These are phyloP conservation scores for Sequoia sempervirens DNA, from an alignment of 75 land plant species.

Conservation along the genomic window DNA sequence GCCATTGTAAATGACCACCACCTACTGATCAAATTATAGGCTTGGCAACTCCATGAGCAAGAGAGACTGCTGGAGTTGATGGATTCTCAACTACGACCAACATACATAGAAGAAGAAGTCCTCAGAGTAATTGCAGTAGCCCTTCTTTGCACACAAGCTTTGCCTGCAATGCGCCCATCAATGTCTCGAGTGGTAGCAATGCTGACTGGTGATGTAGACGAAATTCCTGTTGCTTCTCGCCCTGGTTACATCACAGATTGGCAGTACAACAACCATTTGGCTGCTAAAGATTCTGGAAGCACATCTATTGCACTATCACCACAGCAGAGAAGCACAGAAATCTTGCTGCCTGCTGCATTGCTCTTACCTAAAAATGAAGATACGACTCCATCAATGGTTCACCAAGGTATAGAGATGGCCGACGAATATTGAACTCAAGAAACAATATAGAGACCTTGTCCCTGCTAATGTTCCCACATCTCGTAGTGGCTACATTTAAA, in stretches of 20 bases:
- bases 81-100: conserved; percentile 23
- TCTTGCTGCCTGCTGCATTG: neutral
- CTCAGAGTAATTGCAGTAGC: conserved; percentile 34
- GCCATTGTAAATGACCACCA: neutral
- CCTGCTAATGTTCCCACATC: no score
- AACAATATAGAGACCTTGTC: neutral
- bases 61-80: conserved; percentile 26
- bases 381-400: neutral
- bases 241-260: conserved; percentile 45
- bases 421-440: neutral
- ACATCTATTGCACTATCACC: conserved; percentile 18
- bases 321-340: neutral
- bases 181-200: conserved; percentile 58
- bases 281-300: neutral
- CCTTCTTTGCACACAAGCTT: conserved; percentile 57
- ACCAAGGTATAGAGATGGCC: neutral
- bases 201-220: conserved; percentile 44
- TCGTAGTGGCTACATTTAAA: no score
- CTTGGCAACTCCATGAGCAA: conserved; percentile 51
- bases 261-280: conserved; percentile 25
- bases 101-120: conserved; percentile 26
- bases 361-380: neutral
- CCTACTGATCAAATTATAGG: conserved; percentile 16
- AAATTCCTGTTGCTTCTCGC: conserved; percentile 21
- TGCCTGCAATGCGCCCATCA: conserved; percentile 36